Conservation (phyloP, 169 alveolate species). For the Cytauxzoon felis region DNA sequence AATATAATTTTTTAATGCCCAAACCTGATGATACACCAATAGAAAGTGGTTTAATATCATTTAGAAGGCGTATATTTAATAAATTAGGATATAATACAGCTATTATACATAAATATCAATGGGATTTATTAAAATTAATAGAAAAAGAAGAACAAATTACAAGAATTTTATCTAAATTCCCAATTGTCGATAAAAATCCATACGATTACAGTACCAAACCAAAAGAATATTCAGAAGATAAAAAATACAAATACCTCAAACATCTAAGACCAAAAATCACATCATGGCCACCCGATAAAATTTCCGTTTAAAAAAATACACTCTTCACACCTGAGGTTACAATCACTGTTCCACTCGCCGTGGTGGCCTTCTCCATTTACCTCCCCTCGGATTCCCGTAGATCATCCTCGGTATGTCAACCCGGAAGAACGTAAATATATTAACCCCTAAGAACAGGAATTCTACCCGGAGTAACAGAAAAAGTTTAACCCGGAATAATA, state of each 20-base stretch:
- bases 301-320: conserved; percentile 60
- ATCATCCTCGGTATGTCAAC: too few species aligned
- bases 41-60: conserved; percentile 70
- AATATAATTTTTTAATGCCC: conserved; percentile 77
- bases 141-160: conserved; percentile 77
- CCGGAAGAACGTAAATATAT: too few species aligned
- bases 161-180: conserved; percentile 57
- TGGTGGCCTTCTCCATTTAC: too few species aligned
- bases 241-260: conserved; percentile 62
- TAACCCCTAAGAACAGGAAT: too few species aligned
- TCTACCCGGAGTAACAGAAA: too few species aligned
- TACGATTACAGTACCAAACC: conserved; percentile 55
- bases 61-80: conserved; percentile 72
- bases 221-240: conserved; percentile 41
- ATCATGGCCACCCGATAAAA: conserved; percentile 81
- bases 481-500: too few species aligned
- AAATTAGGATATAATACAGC: conserved; percentile 77
- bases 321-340: neutral
- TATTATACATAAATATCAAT: conserved; percentile 71
- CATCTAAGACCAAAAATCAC: conserved; percentile 74
- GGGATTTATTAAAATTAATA: conserved; percentile 68
- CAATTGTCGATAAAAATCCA: conserved; percentile 2
- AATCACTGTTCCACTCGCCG: too few species aligned
- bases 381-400: too few species aligned
- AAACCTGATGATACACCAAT: conserved; percentile 69